Evolutionary conservation across 1,284 basidiomycete genomes (phyloP), one percentile per base, ranked within the genome.

Genomic region (Sutorius eximius): DNA sequence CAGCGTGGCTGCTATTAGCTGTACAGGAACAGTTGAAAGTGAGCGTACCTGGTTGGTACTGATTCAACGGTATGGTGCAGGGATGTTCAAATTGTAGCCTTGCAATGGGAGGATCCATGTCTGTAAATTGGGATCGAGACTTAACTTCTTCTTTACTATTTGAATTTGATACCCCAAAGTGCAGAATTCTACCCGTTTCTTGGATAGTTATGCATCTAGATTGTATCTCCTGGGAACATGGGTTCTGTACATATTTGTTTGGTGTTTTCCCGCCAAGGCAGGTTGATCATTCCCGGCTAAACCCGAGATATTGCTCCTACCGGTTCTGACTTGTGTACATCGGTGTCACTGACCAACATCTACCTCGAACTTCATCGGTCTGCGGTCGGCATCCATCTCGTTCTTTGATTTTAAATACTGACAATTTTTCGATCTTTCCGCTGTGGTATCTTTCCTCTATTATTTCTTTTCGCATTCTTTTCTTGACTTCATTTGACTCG

Each of bases 401-500:
- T 9, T 27, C 40, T 11, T 38, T 30, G 9, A 42, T 27, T 27
- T 24, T 16, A 32, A 12, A 30, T 29, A 49, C 38, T 10, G 18
- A 5, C 44, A 0, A 20, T 13, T 46, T 40, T 3, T 3, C 22
- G 20, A 7, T 41, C 32, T 41, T 5, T 24, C 49, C 33, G 3
- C 32, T 33, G 20, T 11, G 11, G 5, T 40, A 38, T 38, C 42
- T 34, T 47, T 34, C 15, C 18, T 41, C 41, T 29, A 20, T 24
- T 6, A 8, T 16, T 37, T 37, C 36, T 41, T 20, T 29, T 16
- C 45, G 18, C 27, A 29, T n/a, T 10, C 24, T 16, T 33, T 33
- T 51, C 27, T 45, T 40, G 20, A 20, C 33, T 37, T 52, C 42
- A 18, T 55, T 49, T 38, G 36, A 36, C 33, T 55, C 45, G 34